Conservation (phyloP, 768 basidiomycete species). For the Podaxis rugospora region DNA sequence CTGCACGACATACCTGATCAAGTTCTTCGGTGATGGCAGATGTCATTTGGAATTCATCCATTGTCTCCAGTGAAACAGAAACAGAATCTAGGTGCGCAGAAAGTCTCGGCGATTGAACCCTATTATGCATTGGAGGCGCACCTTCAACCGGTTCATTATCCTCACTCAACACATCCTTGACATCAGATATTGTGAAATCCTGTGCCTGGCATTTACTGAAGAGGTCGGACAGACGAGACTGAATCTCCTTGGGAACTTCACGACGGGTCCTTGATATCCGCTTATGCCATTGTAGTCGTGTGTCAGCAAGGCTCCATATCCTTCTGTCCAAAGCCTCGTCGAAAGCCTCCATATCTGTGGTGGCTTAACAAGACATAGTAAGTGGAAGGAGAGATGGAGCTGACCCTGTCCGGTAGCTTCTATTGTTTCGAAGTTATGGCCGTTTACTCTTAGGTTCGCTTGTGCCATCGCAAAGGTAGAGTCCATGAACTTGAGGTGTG, state of each 20-base stretch:
- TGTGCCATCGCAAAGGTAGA: conserved; percentile 56
- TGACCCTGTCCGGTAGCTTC: conserved; percentile 51
- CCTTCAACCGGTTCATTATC: conserved; percentile 19
- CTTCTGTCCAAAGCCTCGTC: conserved; percentile 82
- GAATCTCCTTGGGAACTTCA: conserved; percentile 52
- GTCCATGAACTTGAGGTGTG: conserved; percentile 49
- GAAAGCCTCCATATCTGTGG: conserved; percentile 70
- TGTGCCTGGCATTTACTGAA: conserved; percentile 26
- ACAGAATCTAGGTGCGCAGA: neutral
- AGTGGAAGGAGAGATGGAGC: conserved; percentile 5
- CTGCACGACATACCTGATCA: conserved; percentile 10
- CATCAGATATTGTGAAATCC: conserved; percentile 19
- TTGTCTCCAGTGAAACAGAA: conserved; percentile 1
- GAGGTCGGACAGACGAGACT: conserved; percentile 26
- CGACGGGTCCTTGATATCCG: conserved; percentile 66
- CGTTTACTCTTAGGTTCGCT: conserved; percentile 77
- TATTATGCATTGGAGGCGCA: conserved; percentile 10
- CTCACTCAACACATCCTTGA: conserved; percentile 17
- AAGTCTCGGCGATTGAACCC: neutral
- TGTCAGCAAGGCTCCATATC: conserved; percentile 77
- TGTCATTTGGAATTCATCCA: conserved; percentile 11
- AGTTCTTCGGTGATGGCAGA: conserved; percentile 14
- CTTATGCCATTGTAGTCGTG: conserved; percentile 70
- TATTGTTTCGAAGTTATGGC: conserved; percentile 68
- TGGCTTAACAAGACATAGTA: neutral